These are phyloP conservation scores for Diplogelasinospora grovesii DNA, from an alignment of 495 filamentous ascomycete genomes.

Conservation along the genomic window DNA sequence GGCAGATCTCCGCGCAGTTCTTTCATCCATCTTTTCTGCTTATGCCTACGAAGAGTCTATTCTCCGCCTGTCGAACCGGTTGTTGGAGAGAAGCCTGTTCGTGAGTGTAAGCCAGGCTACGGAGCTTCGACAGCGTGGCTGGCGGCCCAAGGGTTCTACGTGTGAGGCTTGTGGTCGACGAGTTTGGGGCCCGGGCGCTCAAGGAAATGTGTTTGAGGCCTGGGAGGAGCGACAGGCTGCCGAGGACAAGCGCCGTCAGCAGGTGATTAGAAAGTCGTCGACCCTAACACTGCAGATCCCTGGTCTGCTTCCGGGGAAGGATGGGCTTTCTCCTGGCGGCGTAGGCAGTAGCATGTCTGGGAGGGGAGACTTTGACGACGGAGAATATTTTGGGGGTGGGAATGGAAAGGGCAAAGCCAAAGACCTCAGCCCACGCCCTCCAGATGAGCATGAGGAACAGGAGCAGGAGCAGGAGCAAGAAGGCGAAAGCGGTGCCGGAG, in stretches of 20 bases:
- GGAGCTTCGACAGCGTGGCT: conserved; percentile 73
- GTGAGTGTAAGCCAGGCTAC: conserved; percentile 71
- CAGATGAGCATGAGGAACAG: conserved; percentile 12
- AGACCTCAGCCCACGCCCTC: conserved; percentile 12
- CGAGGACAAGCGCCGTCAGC: conserved; percentile 33
- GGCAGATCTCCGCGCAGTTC: conserved; percentile 75
- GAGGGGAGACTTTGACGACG: conserved; percentile 28
- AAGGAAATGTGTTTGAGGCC: conserved; percentile 67
- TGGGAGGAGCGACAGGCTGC: conserved; percentile 63
- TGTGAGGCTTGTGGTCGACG: conserved; percentile 81
- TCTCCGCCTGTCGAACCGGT: conserved; percentile 71
- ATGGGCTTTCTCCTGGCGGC: conserved; percentile 11
- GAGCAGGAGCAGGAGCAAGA: conserved; percentile 8
- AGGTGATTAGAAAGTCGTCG: conserved; percentile 19
- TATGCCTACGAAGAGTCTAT: conserved; percentile 92
- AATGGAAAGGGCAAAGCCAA: conserved; percentile 32
- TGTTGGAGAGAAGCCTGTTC: conserved; percentile 87
- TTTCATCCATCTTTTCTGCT: conserved; percentile 85
- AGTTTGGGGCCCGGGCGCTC: conserved; percentile 85
- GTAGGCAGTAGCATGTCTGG: not conserved
- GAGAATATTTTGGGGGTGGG: conserved; percentile 23
- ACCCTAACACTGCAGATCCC: no score
- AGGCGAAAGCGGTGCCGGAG: not conserved
- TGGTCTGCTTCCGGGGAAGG: conserved; percentile 23
- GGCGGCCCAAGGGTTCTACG: conserved; percentile 76